Conservation (phyloP, 257 asterid species). For the Rehmannia glutinosa region DNA sequence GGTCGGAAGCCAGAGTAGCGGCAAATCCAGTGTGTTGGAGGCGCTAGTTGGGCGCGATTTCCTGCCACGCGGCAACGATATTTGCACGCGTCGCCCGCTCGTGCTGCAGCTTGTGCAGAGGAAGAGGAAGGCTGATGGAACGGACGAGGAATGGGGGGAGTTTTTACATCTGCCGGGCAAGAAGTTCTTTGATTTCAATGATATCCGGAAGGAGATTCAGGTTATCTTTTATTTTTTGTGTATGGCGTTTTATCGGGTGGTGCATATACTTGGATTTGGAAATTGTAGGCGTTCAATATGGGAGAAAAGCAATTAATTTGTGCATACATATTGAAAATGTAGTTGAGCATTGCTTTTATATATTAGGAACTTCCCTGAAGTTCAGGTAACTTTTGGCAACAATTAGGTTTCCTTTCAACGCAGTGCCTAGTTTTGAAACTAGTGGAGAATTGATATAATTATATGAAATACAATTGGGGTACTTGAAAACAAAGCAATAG, state of each 20-base stretch:
- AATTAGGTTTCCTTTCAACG: neutral
- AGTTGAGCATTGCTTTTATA: neutral
- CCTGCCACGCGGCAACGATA: conserved; percentile 87
- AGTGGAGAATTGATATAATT: neutral
- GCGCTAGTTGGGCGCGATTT: conserved; percentile 97
- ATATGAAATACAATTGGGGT: neutral
- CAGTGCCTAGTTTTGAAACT: neutral
- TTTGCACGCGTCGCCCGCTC: conserved; percentile 96
- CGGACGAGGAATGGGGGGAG: conserved; percentile 93
- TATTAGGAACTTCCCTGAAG: neutral
- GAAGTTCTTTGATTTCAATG: conserved; percentile 67
- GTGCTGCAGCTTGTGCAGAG: conserved; percentile 88
- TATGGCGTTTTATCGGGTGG: neutral
- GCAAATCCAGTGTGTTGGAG: conserved; percentile 96
- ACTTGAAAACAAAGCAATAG: neutral
- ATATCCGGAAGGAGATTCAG: conserved; percentile 87
- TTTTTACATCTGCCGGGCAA: conserved; percentile 74
- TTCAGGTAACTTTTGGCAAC: neutral
- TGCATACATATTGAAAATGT: neutral
- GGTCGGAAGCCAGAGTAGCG: conserved; percentile 98
- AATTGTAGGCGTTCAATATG: neutral
- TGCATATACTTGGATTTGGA: neutral
- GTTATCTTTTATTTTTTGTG: conserved; percentile 24
- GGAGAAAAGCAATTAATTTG: neutral
- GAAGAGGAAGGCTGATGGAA: conserved; percentile 54